Evolutionary conservation across 2,329 filamentous ascomycete species (phyloP).

Genomic region (Elsinoe arachidis): DNA sequence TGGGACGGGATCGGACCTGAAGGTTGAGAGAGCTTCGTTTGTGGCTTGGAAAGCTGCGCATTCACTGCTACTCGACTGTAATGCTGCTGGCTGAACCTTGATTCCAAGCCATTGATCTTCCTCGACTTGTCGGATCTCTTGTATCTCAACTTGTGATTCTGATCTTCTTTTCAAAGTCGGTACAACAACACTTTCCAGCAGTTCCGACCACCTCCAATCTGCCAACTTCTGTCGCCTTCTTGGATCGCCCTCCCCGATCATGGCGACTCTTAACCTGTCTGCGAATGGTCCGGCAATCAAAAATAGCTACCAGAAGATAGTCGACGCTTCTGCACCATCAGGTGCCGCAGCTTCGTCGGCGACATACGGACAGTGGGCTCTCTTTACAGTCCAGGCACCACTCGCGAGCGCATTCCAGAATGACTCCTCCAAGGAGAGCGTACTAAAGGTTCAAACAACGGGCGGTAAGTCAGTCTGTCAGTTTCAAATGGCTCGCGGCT

Average conservation of each 20-base stretch:
- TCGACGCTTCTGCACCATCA: slow-evolving; percentile 51
- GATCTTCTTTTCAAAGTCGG: neutral
- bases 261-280: slow-evolving; percentile 57
- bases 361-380: slow-evolving; percentile 84
- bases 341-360: slow-evolving; percentile 57
- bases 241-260: slow-evolving; percentile 45
- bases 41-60: too few relatives aligned
- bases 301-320: slow-evolving; percentile 54
- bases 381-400: slow-evolving; percentile 88
- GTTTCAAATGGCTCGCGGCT: neutral
- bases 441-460: slow-evolving; percentile 86
- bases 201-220: neutral
- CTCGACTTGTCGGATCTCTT: too few relatives aligned
- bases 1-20: too few relatives aligned
- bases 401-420: slow-evolving; percentile 85
- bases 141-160: neutral
- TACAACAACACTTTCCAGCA: too few relatives aligned
- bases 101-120: too few relatives aligned
- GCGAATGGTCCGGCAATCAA: slow-evolving; percentile 46
- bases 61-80: too few relatives aligned
- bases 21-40: too few relatives aligned
- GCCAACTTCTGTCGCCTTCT: neutral
- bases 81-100: too few relatives aligned
- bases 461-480: slow-evolving; percentile 52
- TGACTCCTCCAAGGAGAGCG: slow-evolving; percentile 81